Conservation (phyloP, 768 basidiomycete species). For the Sistotremastrum suecicum region DNA sequence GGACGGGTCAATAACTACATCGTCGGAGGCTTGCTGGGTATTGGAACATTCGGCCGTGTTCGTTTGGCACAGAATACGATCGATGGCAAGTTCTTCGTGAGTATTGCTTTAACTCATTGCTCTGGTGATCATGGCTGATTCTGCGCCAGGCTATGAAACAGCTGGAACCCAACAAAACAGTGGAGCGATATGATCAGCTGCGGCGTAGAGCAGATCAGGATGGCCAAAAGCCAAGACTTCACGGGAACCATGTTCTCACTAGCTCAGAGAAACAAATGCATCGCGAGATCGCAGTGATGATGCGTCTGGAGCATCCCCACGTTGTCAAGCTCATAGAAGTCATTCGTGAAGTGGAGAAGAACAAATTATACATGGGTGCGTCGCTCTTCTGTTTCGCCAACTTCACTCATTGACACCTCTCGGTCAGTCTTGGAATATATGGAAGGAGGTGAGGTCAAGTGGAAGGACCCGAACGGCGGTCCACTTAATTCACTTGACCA, state of each 20-base stretch:
- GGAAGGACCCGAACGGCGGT: constrained; percentile 48
- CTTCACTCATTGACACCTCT: background rate
- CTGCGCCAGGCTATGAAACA: too few species aligned
- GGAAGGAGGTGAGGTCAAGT: constrained; percentile 88
- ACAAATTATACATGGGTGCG: constrained; percentile 91
- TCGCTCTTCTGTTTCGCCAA: constrained; percentile 9
- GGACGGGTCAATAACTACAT: too few species aligned
- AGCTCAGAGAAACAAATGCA: constrained; percentile 74
- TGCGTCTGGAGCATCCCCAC: constrained; percentile 83
- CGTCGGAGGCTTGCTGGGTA: too few species aligned
- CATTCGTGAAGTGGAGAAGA: constrained; percentile 80
- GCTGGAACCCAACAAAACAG: too few species aligned
- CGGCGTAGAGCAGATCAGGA: too few species aligned
- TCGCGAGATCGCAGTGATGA: constrained; percentile 97
- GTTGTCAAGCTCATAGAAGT: constrained; percentile 86
- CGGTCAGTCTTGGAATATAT: constrained; percentile 87
- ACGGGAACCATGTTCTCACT: constrained; percentile 21
- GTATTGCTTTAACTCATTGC: too few species aligned
- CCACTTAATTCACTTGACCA: constrained; percentile 79
- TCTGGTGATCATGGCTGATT: too few species aligned
- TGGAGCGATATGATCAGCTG: too few species aligned
- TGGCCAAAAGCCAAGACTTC: too few species aligned
- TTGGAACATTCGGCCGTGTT: too few species aligned
- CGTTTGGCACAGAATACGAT: too few species aligned
- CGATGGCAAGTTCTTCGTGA: too few species aligned